Conservation (phyloP, 1,284 basidiomycete genomes). For the Malassezia restricta region DNA sequence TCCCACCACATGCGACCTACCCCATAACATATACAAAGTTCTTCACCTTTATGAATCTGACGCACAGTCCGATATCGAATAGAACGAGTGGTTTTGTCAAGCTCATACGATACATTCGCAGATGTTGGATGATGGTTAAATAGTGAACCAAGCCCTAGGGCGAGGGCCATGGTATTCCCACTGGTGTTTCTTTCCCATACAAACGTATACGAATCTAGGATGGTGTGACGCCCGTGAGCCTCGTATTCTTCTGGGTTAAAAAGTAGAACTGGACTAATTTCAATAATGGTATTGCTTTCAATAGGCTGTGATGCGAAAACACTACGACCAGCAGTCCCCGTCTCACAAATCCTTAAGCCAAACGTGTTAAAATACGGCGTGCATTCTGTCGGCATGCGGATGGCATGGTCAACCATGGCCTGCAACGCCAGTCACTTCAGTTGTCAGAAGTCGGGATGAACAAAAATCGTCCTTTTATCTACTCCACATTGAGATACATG, state of each 20-base stretch:
- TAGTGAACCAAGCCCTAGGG: conserved; percentile 68
- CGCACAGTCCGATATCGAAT: conserved; percentile 59
- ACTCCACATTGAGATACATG: too few relatives aligned
- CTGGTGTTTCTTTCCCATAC: conserved; percentile 55
- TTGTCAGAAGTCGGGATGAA: too few relatives aligned
- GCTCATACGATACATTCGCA: conserved; percentile 61
- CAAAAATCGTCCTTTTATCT: too few relatives aligned
- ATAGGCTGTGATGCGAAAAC: conserved; percentile 23
- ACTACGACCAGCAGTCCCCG: conserved; percentile 19
- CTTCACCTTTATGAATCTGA: conserved; percentile 55
- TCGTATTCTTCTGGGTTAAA: conserved; percentile 54
- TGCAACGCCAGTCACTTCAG: too few relatives aligned
- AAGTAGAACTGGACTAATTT: conserved; percentile 74
- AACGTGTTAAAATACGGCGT: conserved; percentile 30
- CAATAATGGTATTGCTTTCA: conserved; percentile 56
- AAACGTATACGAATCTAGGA: conserved; percentile 74
- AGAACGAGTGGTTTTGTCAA: conserved; percentile 51
- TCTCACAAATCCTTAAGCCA: conserved; percentile 19
- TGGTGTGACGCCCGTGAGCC: conserved; percentile 50
- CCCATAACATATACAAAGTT: conserved; percentile 68
- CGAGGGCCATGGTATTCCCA: conserved; percentile 66
- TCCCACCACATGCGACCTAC: conserved; percentile 42
- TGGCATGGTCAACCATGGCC: not conserved
- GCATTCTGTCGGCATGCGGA: not conserved
- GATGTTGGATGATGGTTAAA: conserved; percentile 60